Evolutionary conservation across 2,329 filamentous ascomycete species (phyloP).

Genomic region (Dryadomyces quercus-mongolicae): DNA sequence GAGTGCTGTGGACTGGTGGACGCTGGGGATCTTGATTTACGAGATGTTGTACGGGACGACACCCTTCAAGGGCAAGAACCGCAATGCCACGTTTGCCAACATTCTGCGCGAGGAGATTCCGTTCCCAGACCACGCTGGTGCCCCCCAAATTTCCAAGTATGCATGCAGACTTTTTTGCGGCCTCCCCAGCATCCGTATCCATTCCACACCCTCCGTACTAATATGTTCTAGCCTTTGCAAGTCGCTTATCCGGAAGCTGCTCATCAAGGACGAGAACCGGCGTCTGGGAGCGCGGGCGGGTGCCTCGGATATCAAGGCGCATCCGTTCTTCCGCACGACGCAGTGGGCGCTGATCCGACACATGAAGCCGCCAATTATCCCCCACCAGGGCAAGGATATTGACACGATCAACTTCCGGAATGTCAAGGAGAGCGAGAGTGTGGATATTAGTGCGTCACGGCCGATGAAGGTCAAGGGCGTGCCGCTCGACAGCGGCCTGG

Average conservation of each 20-base stretch:
- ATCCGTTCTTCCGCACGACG: constrained; percentile 91
- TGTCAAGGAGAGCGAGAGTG: constrained; percentile 92
- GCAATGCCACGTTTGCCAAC: constrained; percentile 95
- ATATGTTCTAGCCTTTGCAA: constrained; percentile 65
- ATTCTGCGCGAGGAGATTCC: constrained; percentile 91
- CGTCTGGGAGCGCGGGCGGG: constrained; percentile 87
- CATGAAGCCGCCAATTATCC: constrained; percentile 95
- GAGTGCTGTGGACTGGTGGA: constrained; percentile 99
- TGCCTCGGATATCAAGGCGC: constrained; percentile 90
- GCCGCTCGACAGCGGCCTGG: constrained; percentile 71
- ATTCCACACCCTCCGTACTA: constrained; percentile 3
- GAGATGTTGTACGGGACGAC: constrained; percentile 99
- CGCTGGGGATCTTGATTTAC: constrained; percentile 89
- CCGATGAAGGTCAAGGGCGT: constrained; percentile 56
- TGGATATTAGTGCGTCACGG: constrained; percentile 62
- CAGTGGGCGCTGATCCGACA: constrained; percentile 96
- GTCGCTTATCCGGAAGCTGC: constrained; percentile 84
- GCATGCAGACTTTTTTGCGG: constrained; percentile 21
- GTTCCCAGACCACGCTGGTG: constrained; percentile 79
- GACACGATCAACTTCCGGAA: constrained; percentile 97
- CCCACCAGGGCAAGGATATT: constrained; percentile 76
- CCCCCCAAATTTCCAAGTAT: constrained; percentile 84
- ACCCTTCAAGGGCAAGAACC: constrained; percentile 98
- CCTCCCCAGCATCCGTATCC: background rate
- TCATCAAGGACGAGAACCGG: constrained; percentile 96